Percentiles rank a stretch among this genome's conserved stretches.
Conservation (phyloP, 2,329 filamentous ascomycete genomes). For the Hypomyces rosellus region DNA sequence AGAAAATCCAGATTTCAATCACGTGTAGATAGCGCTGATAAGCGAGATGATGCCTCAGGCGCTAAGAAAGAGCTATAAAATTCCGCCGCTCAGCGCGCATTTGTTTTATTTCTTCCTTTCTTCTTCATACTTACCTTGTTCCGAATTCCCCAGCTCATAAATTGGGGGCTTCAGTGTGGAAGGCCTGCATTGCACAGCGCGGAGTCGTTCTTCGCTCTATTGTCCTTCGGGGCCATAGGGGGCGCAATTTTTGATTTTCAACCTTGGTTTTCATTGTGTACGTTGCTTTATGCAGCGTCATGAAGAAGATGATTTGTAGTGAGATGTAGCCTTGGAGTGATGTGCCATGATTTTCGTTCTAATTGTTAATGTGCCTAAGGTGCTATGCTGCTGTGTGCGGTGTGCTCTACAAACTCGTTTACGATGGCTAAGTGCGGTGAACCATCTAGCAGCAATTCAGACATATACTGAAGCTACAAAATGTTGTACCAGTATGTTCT, state of each 20-base stretch:
- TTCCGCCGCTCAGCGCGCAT: background rate
- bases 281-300: constrained; percentile 31
- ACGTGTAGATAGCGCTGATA: too few relatives aligned
- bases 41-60: too few relatives aligned
- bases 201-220: constrained; percentile 43
- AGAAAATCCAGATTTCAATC: constrained; percentile 1
- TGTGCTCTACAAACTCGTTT: too few relatives aligned
- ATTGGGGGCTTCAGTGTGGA: constrained; percentile 35
- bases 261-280: constrained; percentile 39
- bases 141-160: constrained; percentile 40
- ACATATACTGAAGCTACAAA: too few relatives aligned
- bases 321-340: too few relatives aligned
- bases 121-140: constrained; percentile 52
- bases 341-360: too few relatives aligned
- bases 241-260: constrained; percentile 48
- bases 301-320: constrained; percentile 33
- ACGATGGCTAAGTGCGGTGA: too few relatives aligned
- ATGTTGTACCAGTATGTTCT: too few relatives aligned
- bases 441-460: too few relatives aligned
- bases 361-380: too few relatives aligned
- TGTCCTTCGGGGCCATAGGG: constrained; percentile 50
- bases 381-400: too few relatives aligned
- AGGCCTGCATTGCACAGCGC: constrained; percentile 52
- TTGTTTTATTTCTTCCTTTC: constrained; percentile 26
- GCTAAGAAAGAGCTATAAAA: constrained; percentile 29